These are phyloP conservation scores for Vinca major DNA, from an alignment of 305 asterid genomes.

Conservation along the genomic window DNA sequence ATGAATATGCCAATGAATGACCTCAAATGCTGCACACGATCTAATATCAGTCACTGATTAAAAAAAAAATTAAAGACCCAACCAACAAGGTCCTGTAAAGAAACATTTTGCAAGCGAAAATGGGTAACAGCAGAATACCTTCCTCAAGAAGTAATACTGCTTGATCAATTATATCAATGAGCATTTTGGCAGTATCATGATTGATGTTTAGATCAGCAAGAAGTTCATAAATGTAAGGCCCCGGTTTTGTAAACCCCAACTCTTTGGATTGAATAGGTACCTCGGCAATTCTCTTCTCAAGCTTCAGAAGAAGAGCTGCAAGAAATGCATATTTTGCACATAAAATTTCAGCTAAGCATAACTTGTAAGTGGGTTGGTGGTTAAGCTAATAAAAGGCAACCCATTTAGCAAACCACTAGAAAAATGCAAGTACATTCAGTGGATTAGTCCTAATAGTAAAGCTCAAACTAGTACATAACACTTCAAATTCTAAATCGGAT, in stretches of 20 bases:
- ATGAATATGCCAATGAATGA: not conserved
- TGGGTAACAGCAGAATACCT: constrained; percentile 45
- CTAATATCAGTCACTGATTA: not conserved
- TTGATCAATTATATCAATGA: constrained; percentile 66
- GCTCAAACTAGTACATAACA: not conserved
- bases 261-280: constrained; percentile 82
- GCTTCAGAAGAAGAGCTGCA: constrained; percentile 93
- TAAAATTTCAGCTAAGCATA: not conserved
- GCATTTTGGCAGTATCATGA: constrained; percentile 58
- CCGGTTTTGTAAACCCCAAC: constrained; percentile 83
- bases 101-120: constrained; percentile 20
- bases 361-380: not conserved
- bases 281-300: constrained; percentile 79
- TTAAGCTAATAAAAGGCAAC: not conserved
- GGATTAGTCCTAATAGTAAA: not conserved
- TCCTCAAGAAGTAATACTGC: constrained; percentile 80
- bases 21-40: not conserved
- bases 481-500: not conserved
- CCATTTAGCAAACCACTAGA: not conserved
- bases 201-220: constrained; percentile 75
- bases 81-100: constrained; percentile 2
- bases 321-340: constrained; percentile 23
- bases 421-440: not conserved
- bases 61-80: not conserved
- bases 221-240: constrained; percentile 88